phyloP scores from a whole-genome alignment of 331 rosid species.

The Acacia concinna region DNA sequence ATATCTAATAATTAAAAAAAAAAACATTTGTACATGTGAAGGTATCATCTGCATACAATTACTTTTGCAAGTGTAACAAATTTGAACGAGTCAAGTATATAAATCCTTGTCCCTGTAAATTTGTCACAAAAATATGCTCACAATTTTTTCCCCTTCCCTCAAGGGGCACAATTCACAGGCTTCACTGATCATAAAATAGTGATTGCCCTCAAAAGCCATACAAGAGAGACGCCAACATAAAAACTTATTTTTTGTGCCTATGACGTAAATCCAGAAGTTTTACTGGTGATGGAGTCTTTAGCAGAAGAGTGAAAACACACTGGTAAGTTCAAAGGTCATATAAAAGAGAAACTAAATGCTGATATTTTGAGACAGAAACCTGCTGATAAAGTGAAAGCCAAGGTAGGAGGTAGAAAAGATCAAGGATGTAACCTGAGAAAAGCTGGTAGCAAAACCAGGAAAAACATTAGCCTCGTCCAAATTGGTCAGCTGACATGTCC shows the following conservation, averaged over 20 bases:
- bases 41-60: not conserved
- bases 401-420: conserved; percentile 48
- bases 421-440: conserved; percentile 39
- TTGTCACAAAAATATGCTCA: not conserved
- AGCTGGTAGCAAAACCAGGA: not conserved
- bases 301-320: conserved; percentile 49
- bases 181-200: conserved; percentile 31
- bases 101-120: not conserved
- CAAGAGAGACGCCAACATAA: not conserved
- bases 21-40: not conserved
- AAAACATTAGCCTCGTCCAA: not conserved
- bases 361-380: conserved; percentile 74
- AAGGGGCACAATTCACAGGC: not conserved
- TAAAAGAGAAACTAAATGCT: conserved; percentile 69
- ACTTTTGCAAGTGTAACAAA: not conserved
- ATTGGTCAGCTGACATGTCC: too few species aligned
- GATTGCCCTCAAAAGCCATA: conserved; percentile 51
- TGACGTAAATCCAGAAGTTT: not conserved
- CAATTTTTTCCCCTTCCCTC: not conserved
- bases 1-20: not conserved
- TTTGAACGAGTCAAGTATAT: not conserved
- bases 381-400: conserved; percentile 42
- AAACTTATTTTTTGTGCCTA: not conserved
- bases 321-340: conserved; percentile 62
- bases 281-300: not conserved